These are phyloP conservation scores for Saccharomycopsis babjevae DNA, from an alignment of 805 yeast species.

Conservation along the genomic window DNA sequence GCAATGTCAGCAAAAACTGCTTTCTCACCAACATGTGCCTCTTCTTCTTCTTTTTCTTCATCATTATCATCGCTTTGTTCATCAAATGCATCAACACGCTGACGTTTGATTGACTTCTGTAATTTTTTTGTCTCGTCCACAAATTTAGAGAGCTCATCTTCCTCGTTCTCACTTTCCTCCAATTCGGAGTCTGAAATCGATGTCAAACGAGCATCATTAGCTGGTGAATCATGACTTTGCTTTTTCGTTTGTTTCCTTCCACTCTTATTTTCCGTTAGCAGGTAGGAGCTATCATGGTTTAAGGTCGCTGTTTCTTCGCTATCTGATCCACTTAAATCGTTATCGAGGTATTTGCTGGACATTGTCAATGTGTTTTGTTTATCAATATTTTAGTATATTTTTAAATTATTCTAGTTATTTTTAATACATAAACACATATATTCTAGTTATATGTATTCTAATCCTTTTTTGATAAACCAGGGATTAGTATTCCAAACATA, in stretches of 20 bases:
- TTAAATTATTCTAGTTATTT: neutral
- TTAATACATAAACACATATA: no score
- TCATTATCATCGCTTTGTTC: constrained; percentile 18
- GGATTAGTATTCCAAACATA: no score
- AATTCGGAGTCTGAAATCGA: neutral
- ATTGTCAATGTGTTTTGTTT: neutral
- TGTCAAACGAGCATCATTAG: no score
- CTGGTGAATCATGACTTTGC: no score
- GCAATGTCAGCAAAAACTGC: neutral
- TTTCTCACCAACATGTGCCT: constrained; percentile 5
- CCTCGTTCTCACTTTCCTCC: constrained; percentile 7
- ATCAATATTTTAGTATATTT: neutral
- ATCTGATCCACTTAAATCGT: neutral
- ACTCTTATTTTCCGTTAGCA: neutral
- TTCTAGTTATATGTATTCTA: no score
- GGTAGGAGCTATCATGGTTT: no score
- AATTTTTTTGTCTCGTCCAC: neutral
- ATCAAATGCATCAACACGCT: constrained; percentile 11
- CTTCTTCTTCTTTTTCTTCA: constrained; percentile 21
- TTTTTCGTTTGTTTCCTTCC: neutral
- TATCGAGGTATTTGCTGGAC: constrained; percentile 3
- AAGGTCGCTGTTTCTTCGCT: no score
- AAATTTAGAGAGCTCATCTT: constrained; percentile 6
- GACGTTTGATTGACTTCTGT: constrained; percentile 5
- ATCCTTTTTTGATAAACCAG: no score